Evolutionary conservation across 257 asterid species (phyloP), one percentile per base, ranked within the genome.

Genomic region (Agastache rugosa): DNA sequence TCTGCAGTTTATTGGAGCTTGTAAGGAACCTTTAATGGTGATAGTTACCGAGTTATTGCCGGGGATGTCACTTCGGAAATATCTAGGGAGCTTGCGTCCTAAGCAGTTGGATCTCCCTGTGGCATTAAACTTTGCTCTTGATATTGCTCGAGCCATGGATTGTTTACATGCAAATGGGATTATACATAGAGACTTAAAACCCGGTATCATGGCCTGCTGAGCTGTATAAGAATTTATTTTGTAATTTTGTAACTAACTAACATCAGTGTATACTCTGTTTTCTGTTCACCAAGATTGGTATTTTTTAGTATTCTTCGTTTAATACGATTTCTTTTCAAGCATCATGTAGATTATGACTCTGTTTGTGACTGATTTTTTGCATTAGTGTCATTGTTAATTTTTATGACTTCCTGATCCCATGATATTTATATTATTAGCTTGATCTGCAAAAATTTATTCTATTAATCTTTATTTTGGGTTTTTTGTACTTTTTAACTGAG

Each of bases 21-120:
- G 98, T 80, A 93, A 93, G 72, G 98, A 93, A 83, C 98, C 98
- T 79, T 78, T 93, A 75, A 91, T 93, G 98, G 98, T 91, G 83
- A 86, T 93, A 80, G 98, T 93, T 20, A 85, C 97, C 4, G 98
- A 93, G 87, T 88, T 93, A 70, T 83, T 93, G 82, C 96, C 91
- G 16, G 98, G 97, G 77, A 91, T 90, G 98, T 93, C 98, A 48
- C 96, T 93, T 55, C 86, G 97, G 66, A 93, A 91, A 83, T 87
- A 90, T 84, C 85, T 93, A n/a, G 72, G 86, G 72, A 83, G 91
- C 80, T 20, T 90, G 60, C 97, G 98, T 27, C 98, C 98, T 67
- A 85, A 85, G 75, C 90, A 81, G 77, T 82, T 93, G 84, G 98
- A 93, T 60, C 82, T 90, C 78, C 86, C 74, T 17, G 80, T 88